Conservation (phyloP, 179 eudicot species). For the Beta lomatogona region DNA sequence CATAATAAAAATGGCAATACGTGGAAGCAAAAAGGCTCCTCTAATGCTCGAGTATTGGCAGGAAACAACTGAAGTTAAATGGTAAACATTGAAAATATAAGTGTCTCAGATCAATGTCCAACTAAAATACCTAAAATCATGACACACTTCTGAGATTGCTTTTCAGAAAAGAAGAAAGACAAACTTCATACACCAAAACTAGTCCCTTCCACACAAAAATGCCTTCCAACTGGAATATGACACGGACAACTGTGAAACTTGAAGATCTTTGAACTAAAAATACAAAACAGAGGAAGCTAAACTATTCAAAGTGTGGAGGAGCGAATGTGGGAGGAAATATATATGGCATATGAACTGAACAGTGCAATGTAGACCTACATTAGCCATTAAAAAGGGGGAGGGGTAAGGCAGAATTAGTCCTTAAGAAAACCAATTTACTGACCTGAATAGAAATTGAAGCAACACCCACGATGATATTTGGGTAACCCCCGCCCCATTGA, state of each 20-base stretch:
- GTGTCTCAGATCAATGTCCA: too few relatives aligned
- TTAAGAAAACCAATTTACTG: slow-evolving; percentile 17
- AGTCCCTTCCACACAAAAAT: too few relatives aligned
- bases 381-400: neutral
- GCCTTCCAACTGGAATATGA: slow-evolving; percentile 70
- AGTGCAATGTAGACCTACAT: neutral
- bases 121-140: too few relatives aligned
- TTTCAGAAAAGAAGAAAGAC: too few relatives aligned
- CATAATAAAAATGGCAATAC: neutral
- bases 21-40: neutral
- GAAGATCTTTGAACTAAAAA: slow-evolving; percentile 86
- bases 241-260: slow-evolving; percentile 90
- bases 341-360: neutral
- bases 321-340: neutral
- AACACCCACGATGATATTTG: slow-evolving; percentile 75
- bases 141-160: too few relatives aligned
- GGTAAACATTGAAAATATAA: too few relatives aligned
- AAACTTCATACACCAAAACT: too few relatives aligned
- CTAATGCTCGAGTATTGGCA: too few relatives aligned
- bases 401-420: neutral
- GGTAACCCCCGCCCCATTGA: slow-evolving; percentile 95
- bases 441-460: slow-evolving; percentile 98
- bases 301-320: slow-evolving; percentile 2
- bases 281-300: slow-evolving; percentile 12
- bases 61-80: too few relatives aligned